phyloP scores from a whole-genome alignment of 345 rosid species.

The Pelargonium nanum region DNA sequence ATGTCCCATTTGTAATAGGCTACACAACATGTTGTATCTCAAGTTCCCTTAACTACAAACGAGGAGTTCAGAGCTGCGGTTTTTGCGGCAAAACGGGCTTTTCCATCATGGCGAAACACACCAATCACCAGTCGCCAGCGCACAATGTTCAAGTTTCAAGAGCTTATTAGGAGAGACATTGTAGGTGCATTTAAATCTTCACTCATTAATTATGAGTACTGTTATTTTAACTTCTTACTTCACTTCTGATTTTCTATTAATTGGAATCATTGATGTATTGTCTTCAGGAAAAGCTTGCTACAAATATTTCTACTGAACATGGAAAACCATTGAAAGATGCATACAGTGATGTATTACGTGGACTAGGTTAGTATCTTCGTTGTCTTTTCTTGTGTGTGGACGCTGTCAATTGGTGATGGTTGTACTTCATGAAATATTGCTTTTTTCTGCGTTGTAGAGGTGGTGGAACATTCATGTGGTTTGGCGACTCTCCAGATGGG shows the following conservation, averaged over 20 bases:
- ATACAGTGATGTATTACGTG: constrained; percentile 94
- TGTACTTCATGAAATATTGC: constrained; percentile 1
- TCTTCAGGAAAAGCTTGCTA: constrained; percentile 75
- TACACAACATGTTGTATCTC: constrained; percentile 83
- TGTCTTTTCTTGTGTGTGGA: no score
- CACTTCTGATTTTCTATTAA: no score
- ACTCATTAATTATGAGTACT: no score
- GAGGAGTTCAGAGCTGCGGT: constrained; percentile 91
- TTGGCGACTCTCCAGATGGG: constrained; percentile 96
- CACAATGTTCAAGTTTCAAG: constrained; percentile 82
- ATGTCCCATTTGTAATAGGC: constrained; percentile 59
- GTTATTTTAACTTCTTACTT: constrained; percentile 5
- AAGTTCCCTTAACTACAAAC: constrained; percentile 74
- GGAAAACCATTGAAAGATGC: constrained; percentile 97
- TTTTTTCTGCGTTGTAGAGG: constrained; percentile 52
- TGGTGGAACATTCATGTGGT: constrained; percentile 97
- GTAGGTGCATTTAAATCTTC: no score
- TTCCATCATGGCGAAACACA: constrained; percentile 77
- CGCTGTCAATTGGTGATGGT: no score
- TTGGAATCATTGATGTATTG: no score
- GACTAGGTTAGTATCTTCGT: constrained; percentile 48
- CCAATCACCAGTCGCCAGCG: constrained; percentile 85
- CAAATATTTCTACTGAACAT: constrained; percentile 81
- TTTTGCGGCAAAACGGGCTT: constrained; percentile 76
- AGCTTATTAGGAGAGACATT: constrained; percentile 78